phyloP scores from a whole-genome alignment of 352 stramenopile genomes.

The Globisporangium ultimum region DNA sequence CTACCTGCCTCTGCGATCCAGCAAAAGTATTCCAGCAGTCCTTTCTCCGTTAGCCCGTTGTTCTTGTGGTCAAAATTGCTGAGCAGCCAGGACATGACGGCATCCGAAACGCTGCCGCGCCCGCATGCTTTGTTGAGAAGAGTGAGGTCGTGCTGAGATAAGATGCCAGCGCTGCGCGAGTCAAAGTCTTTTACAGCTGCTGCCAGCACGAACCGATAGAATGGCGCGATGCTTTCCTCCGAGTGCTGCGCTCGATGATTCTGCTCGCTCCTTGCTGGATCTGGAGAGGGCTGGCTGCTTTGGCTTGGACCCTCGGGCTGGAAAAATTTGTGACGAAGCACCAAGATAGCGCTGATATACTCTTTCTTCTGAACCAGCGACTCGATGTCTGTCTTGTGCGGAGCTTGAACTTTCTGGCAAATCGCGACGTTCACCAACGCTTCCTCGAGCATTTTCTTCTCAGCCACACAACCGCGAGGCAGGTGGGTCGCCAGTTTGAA shows the following conservation, averaged over 20 bases:
- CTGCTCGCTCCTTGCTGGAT: background rate
- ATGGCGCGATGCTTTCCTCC: slow-evolving; percentile 39
- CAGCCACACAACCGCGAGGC: slow-evolving; percentile 39
- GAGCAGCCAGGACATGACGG: slow-evolving; percentile 44
- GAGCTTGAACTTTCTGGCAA: slow-evolving; percentile 8
- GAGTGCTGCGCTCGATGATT: slow-evolving; percentile 5
- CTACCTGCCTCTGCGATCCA: slow-evolving; percentile 65
- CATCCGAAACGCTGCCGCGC: slow-evolving; percentile 19
- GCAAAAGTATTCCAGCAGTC: slow-evolving; percentile 63
- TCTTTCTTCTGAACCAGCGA: slow-evolving; percentile 14
- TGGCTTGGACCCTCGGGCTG: slow-evolving; percentile 24
- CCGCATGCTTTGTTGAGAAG: slow-evolving; percentile 45
- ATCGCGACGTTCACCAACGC: slow-evolving; percentile 28
- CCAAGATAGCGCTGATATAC: slow-evolving; percentile 46
- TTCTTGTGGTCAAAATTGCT: slow-evolving; percentile 48
- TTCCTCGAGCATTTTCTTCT: slow-evolving; percentile 51
- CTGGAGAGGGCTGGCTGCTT: background rate
- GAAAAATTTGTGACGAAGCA: slow-evolving; percentile 57
- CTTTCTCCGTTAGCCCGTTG: slow-evolving; percentile 41
- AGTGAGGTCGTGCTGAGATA: slow-evolving; percentile 31
- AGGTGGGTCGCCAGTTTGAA: slow-evolving; percentile 65
- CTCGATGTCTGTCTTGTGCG: background rate
- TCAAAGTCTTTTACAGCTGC: slow-evolving; percentile 53
- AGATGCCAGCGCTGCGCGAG: slow-evolving; percentile 19
- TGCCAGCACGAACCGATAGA: slow-evolving; percentile 65